Evolutionary conservation across 2,329 filamentous ascomycete species (phyloP), one percentile per base, ranked within the genome.

Genomic region (Phyllosticta citribraziliensis): DNA sequence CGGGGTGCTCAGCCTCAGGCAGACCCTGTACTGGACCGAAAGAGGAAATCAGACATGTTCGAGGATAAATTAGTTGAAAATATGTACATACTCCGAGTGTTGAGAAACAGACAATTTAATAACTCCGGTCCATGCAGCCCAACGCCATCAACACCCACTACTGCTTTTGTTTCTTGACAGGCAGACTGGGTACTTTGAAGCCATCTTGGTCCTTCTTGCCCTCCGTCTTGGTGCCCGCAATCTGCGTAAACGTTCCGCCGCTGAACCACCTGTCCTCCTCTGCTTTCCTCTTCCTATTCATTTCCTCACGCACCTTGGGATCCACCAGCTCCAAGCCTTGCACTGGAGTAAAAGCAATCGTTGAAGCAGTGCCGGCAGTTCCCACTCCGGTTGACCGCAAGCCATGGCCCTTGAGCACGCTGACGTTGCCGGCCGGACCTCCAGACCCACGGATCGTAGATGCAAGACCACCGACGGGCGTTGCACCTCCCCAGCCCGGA

Each of bases 211-310:
- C 79, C 8, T 76, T 71, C 8, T 66, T 57, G 78, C 77, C 65
- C 19, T 66, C 68, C 9, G 40, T 51, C 57, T 60, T 60, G 55
- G 63, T 63, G 57, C 69, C 70, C 19, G 85, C 85, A 61, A 96
- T 83, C 73, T 97, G 92, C 9, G 94, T 97, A 70, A 99, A 99
- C 0, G 90, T 92, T n/a, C 94, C 94, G 55, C 91, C 89, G 75
- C 94, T 96, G 79, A 99, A 99, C 88, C 91, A 99, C 47, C 91
- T 82, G 71, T 97, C 93, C 72, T 96, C 91, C 65, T 97, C 94
- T 0, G 91, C 92, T 73, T 96, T 95, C 65, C 91, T 81, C 79
- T 97, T 97, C 68, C 91, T 83, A 70, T 83, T 91, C 72, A 96
- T 82, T 77, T 97, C 91, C 8, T 90, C 89, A 67, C 91, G 86